phyloP scores from a whole-genome alignment of 306 rosid species.

The Lathyrus sativus region DNA sequence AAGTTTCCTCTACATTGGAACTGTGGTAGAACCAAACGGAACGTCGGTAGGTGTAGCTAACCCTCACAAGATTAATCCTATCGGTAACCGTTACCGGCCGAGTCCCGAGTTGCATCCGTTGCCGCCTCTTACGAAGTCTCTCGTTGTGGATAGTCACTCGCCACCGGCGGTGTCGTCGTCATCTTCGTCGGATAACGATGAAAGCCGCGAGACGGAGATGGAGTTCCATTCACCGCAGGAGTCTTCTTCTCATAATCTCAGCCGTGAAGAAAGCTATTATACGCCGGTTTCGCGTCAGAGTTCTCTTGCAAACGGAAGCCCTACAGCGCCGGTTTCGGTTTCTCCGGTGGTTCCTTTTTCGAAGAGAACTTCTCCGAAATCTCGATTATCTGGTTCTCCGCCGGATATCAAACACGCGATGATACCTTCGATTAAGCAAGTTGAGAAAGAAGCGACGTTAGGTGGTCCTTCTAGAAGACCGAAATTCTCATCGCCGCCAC shows the following conservation, averaged over 20 bases:
- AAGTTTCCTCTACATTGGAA: conserved; percentile 75
- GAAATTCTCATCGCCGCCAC: conserved; percentile 72
- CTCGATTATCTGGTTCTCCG: conserved; percentile 55
- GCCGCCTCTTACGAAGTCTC: conserved; percentile 56
- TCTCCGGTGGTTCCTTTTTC: conserved; percentile 58
- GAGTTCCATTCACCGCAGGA: conserved; percentile 73
- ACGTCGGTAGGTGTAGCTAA: conserved; percentile 35
- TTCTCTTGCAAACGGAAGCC: conserved; percentile 38
- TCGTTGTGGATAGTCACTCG: conserved; percentile 46
- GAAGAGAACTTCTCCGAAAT: conserved; percentile 83
- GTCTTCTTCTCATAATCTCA: conserved; percentile 42
- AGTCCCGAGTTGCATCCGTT: conserved; percentile 95
- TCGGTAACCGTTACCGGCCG: conserved; percentile 67
- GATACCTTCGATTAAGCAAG: conserved; percentile 40
- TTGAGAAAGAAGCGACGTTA: conserved; percentile 24
- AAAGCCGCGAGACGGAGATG: conserved; percentile 63
- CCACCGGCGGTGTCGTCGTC: conserved; percentile 49
- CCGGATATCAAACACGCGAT: conserved; percentile 42
- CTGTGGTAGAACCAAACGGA: conserved; percentile 77
- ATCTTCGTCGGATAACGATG: conserved; percentile 50
- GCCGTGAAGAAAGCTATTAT: conserved; percentile 58
- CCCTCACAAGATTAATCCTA: conserved; percentile 47
- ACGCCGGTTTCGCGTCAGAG: conserved; percentile 74
- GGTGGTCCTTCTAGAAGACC: conserved; percentile 49
- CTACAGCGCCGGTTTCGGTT: conserved; percentile 16